These are phyloP conservation scores for Rhizodiscina lignyota DNA, from an alignment of 495 filamentous ascomycete species.

Conservation along the genomic window DNA sequence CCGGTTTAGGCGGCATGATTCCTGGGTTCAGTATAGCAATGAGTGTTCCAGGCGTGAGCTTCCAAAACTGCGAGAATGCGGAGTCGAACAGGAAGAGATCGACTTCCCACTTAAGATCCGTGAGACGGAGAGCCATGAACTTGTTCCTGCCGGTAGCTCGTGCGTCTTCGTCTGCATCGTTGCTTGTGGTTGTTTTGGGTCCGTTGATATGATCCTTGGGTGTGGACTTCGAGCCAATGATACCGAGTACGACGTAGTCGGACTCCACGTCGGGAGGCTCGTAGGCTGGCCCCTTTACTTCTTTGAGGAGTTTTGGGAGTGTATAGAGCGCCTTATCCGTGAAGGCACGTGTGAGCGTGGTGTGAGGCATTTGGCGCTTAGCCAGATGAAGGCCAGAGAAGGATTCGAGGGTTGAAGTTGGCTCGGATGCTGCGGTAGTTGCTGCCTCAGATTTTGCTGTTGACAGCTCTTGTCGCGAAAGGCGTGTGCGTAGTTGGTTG, in stretches of 20 bases:
- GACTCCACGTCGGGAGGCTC: slow-evolving; percentile 62
- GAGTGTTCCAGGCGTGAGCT: slow-evolving; percentile 68
- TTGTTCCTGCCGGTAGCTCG: slow-evolving; percentile 40
- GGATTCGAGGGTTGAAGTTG: slow-evolving; percentile 43
- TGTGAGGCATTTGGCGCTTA: slow-evolving; percentile 73
- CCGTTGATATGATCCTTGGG: slow-evolving; percentile 48
- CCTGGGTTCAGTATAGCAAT: slow-evolving; percentile 87
- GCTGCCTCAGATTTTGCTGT: slow-evolving; percentile 1
- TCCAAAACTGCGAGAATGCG: slow-evolving; percentile 83
- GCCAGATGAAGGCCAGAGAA: slow-evolving; percentile 76
- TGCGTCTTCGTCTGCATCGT: slow-evolving; percentile 35
- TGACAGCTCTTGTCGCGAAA: slow-evolving; percentile 2
- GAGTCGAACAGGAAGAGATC: slow-evolving; percentile 85
- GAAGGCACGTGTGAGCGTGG: slow-evolving; percentile 56
- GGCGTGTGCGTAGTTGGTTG: slow-evolving; percentile 4
- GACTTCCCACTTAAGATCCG: slow-evolving; percentile 79
- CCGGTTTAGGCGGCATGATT: slow-evolving; percentile 68
- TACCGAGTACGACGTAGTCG: slow-evolving; percentile 66
- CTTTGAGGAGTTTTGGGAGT: slow-evolving; percentile 67
- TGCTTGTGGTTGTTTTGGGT: slow-evolving; percentile 25
- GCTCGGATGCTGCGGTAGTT: slow-evolving; percentile 1
- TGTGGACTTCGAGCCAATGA: slow-evolving; percentile 73
- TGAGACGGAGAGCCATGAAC: slow-evolving; percentile 82
- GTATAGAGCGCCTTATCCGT: slow-evolving; percentile 56
- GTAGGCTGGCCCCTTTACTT: slow-evolving; percentile 70